Conservation (phyloP, 2,329 filamentous ascomycete species). For the Diaporthe sp. region DNA sequence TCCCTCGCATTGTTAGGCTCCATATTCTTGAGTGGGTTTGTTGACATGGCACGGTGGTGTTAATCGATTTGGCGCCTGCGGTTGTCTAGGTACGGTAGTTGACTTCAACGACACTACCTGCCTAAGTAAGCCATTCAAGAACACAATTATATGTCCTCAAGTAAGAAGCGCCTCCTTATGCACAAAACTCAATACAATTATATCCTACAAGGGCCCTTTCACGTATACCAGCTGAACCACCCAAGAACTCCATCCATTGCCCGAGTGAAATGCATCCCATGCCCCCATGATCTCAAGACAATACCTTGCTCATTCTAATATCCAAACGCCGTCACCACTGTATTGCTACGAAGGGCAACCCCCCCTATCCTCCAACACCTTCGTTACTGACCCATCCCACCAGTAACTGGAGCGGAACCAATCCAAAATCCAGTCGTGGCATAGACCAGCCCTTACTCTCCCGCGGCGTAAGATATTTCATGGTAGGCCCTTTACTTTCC, state of each 20-base stretch:
- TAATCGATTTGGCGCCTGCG: background rate
- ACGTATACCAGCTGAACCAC: background rate
- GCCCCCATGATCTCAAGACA: background rate
- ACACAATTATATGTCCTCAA: no score
- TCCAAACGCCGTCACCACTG: background rate
- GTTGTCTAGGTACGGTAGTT: background rate
- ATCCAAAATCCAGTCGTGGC: background rate
- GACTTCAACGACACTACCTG: no score
- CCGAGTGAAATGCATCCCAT: background rate
- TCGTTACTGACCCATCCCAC: background rate
- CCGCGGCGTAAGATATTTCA: no score
- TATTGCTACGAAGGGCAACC: background rate
- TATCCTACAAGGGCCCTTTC: background rate
- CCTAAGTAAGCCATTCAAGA: no score
- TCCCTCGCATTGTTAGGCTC: background rate
- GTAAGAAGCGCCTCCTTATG: background rate
- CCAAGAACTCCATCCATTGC: background rate
- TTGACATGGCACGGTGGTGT: background rate
- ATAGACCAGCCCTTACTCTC: no score
- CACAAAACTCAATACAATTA: background rate
- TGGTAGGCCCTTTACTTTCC: background rate
- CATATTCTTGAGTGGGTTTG: background rate
- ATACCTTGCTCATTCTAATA: background rate
- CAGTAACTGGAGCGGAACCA: background rate
- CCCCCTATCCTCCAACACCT: background rate